Percentiles rank a stretch among this genome's conserved stretches.
Evolutionary conservation across 805 yeast genomes (phyloP).

Genomic region (Saturnispora ahearnii): DNA sequence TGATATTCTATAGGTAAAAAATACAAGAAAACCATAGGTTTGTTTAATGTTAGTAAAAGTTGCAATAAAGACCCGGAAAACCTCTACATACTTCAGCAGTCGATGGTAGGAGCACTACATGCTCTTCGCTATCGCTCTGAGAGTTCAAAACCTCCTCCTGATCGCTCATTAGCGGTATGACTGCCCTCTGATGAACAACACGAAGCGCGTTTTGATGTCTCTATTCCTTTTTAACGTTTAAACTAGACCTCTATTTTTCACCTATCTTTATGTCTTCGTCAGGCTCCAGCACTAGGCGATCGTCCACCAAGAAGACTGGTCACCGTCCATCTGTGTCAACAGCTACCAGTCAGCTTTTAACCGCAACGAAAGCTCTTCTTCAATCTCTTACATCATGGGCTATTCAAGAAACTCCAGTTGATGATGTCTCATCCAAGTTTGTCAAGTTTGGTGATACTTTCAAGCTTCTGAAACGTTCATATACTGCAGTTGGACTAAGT

Average conservation of each 20-base stretch:
- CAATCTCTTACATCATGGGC: slow-evolving; percentile 91
- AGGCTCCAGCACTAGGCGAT: slow-evolving; percentile 4
- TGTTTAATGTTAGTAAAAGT: neutral
- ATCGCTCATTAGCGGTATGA: neutral
- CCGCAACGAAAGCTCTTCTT: slow-evolving; percentile 81
- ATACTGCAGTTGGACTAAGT: slow-evolving; percentile 69
- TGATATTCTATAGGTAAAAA: neutral
- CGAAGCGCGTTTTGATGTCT: neutral
- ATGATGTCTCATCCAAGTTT: slow-evolving; percentile 80
- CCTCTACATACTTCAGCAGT: neutral
- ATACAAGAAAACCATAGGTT: neutral
- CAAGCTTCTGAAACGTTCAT: slow-evolving; percentile 74
- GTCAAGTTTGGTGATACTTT: slow-evolving; percentile 92
- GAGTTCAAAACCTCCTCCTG: slow-evolving; percentile 6
- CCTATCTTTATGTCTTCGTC: slow-evolving; percentile 3
- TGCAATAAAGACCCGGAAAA: neutral
- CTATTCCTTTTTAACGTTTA: neutral
- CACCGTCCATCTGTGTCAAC: slow-evolving; percentile 55
- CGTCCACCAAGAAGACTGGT: slow-evolving; percentile 23
- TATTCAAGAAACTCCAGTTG: slow-evolving; percentile 63
- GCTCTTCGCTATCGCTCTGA: slow-evolving; percentile 3
- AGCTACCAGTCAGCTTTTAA: slow-evolving; percentile 48
- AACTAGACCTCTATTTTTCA: neutral
- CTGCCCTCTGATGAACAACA: neutral
- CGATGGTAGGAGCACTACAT: neutral